Evolutionary conservation across 805 yeast genomes (phyloP).

Genomic region (Blastobotrys peoriensis): DNA sequence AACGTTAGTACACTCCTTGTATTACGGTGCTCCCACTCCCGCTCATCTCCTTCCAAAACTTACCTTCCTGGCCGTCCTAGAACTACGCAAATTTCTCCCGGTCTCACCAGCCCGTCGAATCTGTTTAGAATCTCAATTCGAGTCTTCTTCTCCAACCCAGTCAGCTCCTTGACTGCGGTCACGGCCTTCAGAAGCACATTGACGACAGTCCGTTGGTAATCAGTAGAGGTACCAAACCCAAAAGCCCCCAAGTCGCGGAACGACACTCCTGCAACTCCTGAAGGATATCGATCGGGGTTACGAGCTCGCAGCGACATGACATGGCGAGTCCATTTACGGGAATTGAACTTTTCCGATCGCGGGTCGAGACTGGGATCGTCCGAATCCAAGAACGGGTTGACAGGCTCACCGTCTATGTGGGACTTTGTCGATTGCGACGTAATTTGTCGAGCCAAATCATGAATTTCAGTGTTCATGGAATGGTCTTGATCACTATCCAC

Average conservation of each 20-base stretch:
- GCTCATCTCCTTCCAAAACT: conserved; percentile 6
- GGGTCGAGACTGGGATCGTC: conserved; percentile 54
- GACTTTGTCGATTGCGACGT: background rate
- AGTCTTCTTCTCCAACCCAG: conserved; percentile 40
- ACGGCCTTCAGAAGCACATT: conserved; percentile 33
- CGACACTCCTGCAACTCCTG: conserved; percentile 54
- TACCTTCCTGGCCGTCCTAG: conserved; percentile 65
- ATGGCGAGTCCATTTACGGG: conserved; percentile 60
- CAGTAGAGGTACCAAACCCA: conserved; percentile 59
- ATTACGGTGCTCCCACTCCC: too few species aligned
- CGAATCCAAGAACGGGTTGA: conserved; percentile 23
- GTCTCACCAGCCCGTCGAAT: conserved; percentile 49
- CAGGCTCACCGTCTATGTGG: conserved; percentile 3
- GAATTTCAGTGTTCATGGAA: background rate
- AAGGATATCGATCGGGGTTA: conserved; percentile 57
- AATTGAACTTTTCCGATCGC: conserved; percentile 45
- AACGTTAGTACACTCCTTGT: too few species aligned
- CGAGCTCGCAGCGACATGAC: conserved; percentile 44
- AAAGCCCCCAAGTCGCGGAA: conserved; percentile 55
- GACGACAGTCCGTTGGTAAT: conserved; percentile 57
- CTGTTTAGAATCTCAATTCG: conserved; percentile 35
- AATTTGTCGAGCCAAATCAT: conserved; percentile 7
- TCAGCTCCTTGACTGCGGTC: conserved; percentile 15
- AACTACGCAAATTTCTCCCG: conserved; percentile 68
- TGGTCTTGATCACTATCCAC: background rate